A percentile compares a stretch with the other conserved stretches of the same genome.
These are phyloP conservation scores for Pholiota microspora DNA, from an alignment of 768 basidiomycete genomes.

Conservation along the genomic window DNA sequence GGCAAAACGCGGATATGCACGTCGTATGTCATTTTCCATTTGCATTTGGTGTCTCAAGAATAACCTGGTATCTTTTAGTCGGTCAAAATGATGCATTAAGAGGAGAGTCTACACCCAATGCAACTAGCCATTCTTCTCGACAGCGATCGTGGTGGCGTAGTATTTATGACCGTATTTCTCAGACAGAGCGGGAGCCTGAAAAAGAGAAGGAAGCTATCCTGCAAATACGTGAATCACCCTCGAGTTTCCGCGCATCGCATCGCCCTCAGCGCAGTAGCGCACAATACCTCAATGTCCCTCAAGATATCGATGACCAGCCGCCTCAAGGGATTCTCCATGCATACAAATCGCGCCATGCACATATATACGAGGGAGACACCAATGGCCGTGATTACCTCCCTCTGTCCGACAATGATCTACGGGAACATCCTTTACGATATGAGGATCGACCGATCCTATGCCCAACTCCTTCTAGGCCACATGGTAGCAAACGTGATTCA, in stretches of 20 bases:
- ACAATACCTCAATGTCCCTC: background rate
- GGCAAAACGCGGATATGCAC: conserved; percentile 42
- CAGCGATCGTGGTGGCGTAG: conserved; percentile 58
- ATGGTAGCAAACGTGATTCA: background rate
- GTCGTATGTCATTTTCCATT: conserved; percentile 27
- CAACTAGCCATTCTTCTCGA: conserved; percentile 13
- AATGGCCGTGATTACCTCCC: background rate
- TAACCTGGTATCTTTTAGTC: background rate
- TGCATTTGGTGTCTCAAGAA: too few relatives aligned
- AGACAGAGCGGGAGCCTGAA: conserved; percentile 32
- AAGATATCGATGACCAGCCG: conserved; percentile 22
- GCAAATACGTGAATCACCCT: conserved; percentile 3
- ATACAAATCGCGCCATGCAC: conserved; percentile 9
- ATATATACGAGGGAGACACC: background rate
- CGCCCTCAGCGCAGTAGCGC: conserved; percentile 8
- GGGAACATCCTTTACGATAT: background rate
- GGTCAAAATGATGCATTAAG: background rate
- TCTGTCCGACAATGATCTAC: conserved; percentile 1
- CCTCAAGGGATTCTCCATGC: conserved; percentile 22
- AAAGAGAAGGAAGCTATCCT: conserved; percentile 18
- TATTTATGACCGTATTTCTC: conserved; percentile 51
- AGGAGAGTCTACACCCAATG: background rate
- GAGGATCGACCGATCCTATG: background rate
- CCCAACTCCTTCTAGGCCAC: background rate
- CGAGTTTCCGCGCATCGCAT: conserved; percentile 12